Conservation (phyloP, 2,329 filamentous ascomycete species). For the Rhexocercosporidium sp. region DNA sequence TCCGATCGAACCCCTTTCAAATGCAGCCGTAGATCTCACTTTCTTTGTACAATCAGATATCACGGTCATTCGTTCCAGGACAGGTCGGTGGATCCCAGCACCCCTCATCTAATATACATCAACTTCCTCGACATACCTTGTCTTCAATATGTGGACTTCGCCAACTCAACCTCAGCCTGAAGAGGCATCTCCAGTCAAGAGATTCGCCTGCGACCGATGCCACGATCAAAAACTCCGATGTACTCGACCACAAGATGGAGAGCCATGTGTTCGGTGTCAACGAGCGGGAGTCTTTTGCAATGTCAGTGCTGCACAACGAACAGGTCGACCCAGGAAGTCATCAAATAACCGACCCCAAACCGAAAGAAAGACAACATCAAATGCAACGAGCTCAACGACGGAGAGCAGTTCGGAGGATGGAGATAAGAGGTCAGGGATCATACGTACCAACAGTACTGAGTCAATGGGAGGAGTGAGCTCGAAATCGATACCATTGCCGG, state of each 20-base stretch:
- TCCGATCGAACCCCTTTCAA: constrained; percentile 5
- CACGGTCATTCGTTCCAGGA: constrained; percentile 6
- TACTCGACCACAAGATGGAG: constrained; percentile 21
- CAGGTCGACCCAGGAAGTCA: constrained; percentile 21
- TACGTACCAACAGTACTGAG: constrained; percentile 3
- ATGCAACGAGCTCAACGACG: neutral
- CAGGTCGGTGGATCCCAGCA: constrained; percentile 10
- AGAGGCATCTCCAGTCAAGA: constrained; percentile 18
- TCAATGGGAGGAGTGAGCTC: constrained; percentile 6
- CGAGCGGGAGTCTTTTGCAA: constrained; percentile 21
- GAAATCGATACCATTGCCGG: constrained; percentile 12
- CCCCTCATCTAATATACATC: neutral
- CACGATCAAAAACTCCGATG: constrained; percentile 24
- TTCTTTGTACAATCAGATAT: constrained; percentile 8
- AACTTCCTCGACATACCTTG: neutral
- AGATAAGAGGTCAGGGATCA: constrained; percentile 1
- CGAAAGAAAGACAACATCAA: constrained; percentile 14
- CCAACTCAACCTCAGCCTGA: constrained; percentile 14
- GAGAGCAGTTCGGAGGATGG: constrained; percentile 12
- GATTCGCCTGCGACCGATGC: constrained; percentile 23
- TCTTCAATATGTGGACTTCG: constrained; percentile 15
- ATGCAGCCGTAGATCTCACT: constrained; percentile 11
- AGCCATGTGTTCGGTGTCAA: constrained; percentile 20
- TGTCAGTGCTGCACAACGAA: constrained; percentile 20
- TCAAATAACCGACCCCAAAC: constrained; percentile 12